Conservation (phyloP, 2,329 filamentous ascomycete species). For the Rugonectria rugulosa region DNA sequence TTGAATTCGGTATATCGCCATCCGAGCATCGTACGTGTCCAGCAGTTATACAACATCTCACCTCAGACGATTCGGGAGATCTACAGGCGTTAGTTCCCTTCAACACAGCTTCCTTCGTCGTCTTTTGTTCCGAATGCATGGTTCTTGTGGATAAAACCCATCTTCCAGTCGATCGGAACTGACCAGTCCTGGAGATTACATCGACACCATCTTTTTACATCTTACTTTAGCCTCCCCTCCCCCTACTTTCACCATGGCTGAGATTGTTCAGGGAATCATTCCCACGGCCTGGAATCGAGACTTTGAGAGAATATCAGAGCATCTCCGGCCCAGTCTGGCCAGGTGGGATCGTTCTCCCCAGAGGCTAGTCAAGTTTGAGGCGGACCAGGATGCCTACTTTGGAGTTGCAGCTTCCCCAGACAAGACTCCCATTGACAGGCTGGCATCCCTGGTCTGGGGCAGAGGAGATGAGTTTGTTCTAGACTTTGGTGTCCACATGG, state of each 20-base stretch:
- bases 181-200: not conserved
- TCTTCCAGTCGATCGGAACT: not conserved
- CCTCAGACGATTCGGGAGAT: not conserved
- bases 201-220: not conserved
- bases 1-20: slow-evolving; percentile 8
- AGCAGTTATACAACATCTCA: not conserved
- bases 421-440: slow-evolving; percentile 5
- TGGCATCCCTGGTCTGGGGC: slow-evolving; percentile 18
- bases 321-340: slow-evolving; percentile 15
- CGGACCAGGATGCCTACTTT: slow-evolving; percentile 18
- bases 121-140: not conserved
- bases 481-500: slow-evolving; percentile 25
- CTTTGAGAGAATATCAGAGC: slow-evolving; percentile 17
- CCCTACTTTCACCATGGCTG: slow-evolving; percentile 2
- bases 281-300: slow-evolving; percentile 19
- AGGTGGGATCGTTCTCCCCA: slow-evolving; percentile 17
- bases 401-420: slow-evolving; percentile 9
- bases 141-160: not conserved
- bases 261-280: slow-evolving; percentile 4
- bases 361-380: slow-evolving; percentile 16
- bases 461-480: slow-evolving; percentile 24
- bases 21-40: not conserved
- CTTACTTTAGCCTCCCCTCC: not conserved
- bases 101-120: not conserved
- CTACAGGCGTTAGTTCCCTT: not conserved